Conservation (phyloP, 257 asterid genomes). For the Forsythia viridissima region DNA sequence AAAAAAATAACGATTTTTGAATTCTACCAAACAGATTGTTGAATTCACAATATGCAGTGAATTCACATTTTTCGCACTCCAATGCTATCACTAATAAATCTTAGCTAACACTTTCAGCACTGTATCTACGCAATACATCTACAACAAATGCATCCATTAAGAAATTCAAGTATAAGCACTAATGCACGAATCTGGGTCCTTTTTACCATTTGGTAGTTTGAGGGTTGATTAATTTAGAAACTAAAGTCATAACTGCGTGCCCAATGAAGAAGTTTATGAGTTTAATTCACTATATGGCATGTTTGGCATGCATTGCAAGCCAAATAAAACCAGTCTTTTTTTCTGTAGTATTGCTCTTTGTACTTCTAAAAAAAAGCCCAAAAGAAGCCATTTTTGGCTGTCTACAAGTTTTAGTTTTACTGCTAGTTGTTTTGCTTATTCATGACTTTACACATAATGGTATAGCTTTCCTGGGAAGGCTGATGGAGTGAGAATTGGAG, state of each 20-base stretch:
- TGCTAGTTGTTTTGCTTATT: neutral
- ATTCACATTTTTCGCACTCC: too few species aligned
- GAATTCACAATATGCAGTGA: too few species aligned
- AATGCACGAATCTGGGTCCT: neutral
- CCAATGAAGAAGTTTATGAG: neutral
- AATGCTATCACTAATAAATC: too few species aligned
- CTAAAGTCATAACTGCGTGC: neutral
- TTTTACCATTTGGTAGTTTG: too few species aligned
- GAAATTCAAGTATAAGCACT: neutral
- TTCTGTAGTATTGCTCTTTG: neutral
- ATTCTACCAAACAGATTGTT: too few species aligned
- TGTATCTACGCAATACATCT: too few species aligned
- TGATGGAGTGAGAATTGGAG: constrained; percentile 70
- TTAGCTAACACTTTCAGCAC: too few species aligned
- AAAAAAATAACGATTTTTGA: too few species aligned
- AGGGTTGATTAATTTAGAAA: neutral
- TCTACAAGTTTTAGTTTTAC: neutral
- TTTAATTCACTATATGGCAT: neutral
- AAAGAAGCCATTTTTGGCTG: too few species aligned
- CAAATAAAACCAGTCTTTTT: too few species aligned
- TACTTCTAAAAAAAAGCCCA: neutral
- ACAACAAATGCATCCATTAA: neutral
- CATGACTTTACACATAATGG: neutral
- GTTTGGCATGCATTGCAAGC: too few species aligned
- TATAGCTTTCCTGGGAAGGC: constrained; percentile 83